Conservation (phyloP, 2,329 filamentous ascomycete genomes). For the Fusarium sororula region DNA sequence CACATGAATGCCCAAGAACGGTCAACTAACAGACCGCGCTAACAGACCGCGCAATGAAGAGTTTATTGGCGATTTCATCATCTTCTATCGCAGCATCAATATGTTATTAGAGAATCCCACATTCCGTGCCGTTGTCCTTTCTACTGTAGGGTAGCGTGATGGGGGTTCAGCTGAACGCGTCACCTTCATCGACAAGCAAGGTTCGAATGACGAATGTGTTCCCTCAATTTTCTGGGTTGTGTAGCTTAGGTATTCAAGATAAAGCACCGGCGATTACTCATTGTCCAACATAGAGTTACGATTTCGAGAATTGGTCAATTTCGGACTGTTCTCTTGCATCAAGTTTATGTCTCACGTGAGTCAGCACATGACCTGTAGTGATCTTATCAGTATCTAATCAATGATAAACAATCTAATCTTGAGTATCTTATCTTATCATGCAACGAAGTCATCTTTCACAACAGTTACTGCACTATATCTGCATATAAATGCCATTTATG, state of each 20-base stretch:
- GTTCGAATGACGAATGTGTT: not conserved
- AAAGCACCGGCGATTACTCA: fast-evolving
- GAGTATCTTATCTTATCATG: not conserved
- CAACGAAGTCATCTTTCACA: too few species aligned
- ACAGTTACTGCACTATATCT: not conserved
- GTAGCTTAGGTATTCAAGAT: too few species aligned
- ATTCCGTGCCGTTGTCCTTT: too few species aligned
- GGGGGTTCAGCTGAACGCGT: not conserved
- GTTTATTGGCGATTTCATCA: not conserved
- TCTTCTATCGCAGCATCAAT: not conserved
- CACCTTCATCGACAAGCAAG: not conserved
- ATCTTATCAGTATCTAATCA: not conserved
- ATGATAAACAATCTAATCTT: not conserved
- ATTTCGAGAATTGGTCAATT: not conserved
- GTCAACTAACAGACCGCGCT: fast-evolving
- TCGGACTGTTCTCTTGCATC: not conserved
- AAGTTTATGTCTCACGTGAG: not conserved
- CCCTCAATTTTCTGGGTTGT: fast-evolving
- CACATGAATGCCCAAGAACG: fast-evolving
- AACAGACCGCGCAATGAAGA: fast-evolving
- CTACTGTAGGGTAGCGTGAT: not conserved
- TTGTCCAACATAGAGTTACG: fast-evolving
- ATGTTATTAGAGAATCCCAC: not conserved
- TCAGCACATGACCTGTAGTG: fast-evolving
- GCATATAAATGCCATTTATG: not conserved